phyloP scores from a whole-genome alignment of 176 grass and related monocot genomes.

The Oryza coarctata region DNA sequence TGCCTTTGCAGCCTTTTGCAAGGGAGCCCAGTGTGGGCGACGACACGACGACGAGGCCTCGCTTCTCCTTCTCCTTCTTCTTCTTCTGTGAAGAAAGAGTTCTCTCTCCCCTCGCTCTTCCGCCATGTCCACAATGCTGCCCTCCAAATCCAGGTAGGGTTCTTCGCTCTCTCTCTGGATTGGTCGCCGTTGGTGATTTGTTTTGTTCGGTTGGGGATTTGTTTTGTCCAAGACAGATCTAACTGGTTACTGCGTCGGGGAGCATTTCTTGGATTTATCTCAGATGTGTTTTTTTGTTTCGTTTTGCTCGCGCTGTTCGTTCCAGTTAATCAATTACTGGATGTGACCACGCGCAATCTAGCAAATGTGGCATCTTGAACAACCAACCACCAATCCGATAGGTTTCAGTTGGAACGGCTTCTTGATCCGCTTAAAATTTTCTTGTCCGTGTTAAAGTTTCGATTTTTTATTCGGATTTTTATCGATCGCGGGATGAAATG shows the following conservation, averaged over 20 bases:
- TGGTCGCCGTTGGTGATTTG: background rate
- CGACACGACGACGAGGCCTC: background rate
- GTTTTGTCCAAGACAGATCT: constrained; percentile 10
- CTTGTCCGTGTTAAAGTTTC: background rate
- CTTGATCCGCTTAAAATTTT: background rate
- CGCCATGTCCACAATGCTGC: constrained; percentile 52
- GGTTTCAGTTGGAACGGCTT: background rate
- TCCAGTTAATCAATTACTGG: background rate
- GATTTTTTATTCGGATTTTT: background rate
- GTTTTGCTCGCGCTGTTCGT: background rate
- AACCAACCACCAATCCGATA: background rate
- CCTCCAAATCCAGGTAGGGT: constrained; percentile 57
- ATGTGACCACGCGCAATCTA: background rate
- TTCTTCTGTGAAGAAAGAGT: background rate
- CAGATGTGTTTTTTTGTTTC: background rate
- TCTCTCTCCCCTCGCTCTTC: background rate
- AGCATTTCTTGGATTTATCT: background rate
- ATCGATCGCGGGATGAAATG: background rate
- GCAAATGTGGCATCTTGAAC: background rate
- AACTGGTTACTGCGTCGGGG: background rate
- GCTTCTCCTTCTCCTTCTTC: background rate
- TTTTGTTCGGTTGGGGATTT: background rate
- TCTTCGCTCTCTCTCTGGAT: background rate
- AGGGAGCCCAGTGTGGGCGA: constrained; percentile 15
- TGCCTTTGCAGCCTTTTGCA: constrained; percentile 45